Evolutionary conservation across 140 eudicot genomes (phyloP), one percentile per base, ranked within the genome.

Genomic region (Oenanthe javanica): DNA sequence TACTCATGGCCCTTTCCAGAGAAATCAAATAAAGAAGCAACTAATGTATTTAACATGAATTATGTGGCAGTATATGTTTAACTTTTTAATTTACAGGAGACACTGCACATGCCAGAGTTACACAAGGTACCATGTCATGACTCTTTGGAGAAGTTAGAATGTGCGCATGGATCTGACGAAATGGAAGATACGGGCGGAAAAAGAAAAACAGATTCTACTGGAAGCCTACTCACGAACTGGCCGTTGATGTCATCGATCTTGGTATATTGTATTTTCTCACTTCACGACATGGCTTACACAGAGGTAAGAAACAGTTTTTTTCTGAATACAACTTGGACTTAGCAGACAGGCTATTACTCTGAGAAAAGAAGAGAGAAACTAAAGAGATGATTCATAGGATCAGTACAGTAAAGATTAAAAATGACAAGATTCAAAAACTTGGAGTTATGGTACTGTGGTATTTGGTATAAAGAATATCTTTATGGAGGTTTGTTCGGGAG

Each of bases 221-320:
- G 51, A 69, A 90, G 90, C 78, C 92, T 95, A 19, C 49, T 93
- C 15, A 93, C 75, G 85, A 95, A 95, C 86, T 92, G 99, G 97
- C 93, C 93, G 5, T 79, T 95, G 59, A 93, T 95, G 99, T 92
- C 97, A 52, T 88, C 97, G 64, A 81, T 95, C 75, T 75, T 91
- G 19, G 89, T 90, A 49, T 95, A 90, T 36, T 92, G 97, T 21
- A 85, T 92, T 72, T 92, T 95, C 88, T 87, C 94, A 12, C 95
- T 94, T 59, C 96, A 90, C 57, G 96, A 94, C 82, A 94, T 92
- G 96, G 93, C 98, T 49, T 94, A 94, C 86, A 23, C 87, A 0
- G 98, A 93, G 97, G 97, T 93, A 83, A 3, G 76, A 27, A 23
- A 75, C 25, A 3, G 23, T 23, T n/a, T 4, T 75, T 11, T 75